phyloP scores from a whole-genome alignment of 306 rosid species.

The Pyrus betulifolia region DNA sequence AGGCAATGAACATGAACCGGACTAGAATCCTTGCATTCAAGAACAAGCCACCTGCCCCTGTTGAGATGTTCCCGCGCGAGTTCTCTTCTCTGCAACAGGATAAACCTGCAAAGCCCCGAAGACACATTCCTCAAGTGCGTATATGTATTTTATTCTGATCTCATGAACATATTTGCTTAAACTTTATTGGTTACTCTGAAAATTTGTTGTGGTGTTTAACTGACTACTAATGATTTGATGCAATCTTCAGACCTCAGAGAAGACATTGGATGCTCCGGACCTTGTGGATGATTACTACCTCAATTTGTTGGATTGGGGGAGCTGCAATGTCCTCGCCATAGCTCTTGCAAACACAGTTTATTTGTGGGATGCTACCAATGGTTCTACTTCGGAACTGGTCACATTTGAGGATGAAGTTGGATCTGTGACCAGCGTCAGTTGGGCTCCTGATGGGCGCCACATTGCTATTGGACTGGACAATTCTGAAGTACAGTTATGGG shows the following conservation, averaged over 20 bases:
- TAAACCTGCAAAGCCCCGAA: slow-evolving; percentile 35
- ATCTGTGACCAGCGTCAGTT: slow-evolving; percentile 58
- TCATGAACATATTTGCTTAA: neutral
- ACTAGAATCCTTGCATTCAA: slow-evolving; percentile 74
- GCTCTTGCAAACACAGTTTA: slow-evolving; percentile 59
- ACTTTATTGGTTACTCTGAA: neutral
- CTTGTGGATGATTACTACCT: slow-evolving; percentile 63
- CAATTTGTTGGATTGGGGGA: slow-evolving; percentile 72
- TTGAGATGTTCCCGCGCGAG: slow-evolving; percentile 42
- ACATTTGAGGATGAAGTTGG: slow-evolving; percentile 64
- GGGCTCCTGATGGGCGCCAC: slow-evolving; percentile 82
- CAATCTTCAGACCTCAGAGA: slow-evolving; percentile 53
- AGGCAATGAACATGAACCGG: slow-evolving; percentile 60
- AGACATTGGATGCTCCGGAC: slow-evolving; percentile 78
- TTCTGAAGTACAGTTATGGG: slow-evolving; percentile 75
- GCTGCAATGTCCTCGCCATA: slow-evolving; percentile 49
- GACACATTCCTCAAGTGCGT: slow-evolving; percentile 64
- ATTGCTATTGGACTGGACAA: slow-evolving; percentile 66
- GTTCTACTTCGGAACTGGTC: slow-evolving; percentile 56
- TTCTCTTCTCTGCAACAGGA: slow-evolving; percentile 27
- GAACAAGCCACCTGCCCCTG: slow-evolving; percentile 63
- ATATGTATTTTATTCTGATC: neutral
- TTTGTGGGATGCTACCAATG: slow-evolving; percentile 57
- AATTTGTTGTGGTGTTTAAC: neutral
- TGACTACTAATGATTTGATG: neutral